phyloP scores from a whole-genome alignment of 2,329 filamentous ascomycete genomes.

The Xylaria sp. region DNA sequence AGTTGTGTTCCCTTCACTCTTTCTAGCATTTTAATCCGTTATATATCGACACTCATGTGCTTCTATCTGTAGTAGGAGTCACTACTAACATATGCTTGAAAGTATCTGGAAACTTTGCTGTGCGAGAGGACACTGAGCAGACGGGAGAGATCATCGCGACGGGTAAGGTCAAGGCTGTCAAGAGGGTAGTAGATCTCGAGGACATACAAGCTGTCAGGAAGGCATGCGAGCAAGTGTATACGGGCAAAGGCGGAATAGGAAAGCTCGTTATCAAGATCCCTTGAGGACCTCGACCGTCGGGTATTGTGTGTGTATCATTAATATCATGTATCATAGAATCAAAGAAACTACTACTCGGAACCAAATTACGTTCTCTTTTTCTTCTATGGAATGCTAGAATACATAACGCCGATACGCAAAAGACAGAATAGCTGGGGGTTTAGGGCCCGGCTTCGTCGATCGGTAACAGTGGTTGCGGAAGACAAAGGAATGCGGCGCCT shows the following conservation, averaged over 20 bases:
- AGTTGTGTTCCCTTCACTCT: background rate
- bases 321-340: background rate
- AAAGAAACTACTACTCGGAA: background rate
- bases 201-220: conserved; percentile 56
- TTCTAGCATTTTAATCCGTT: too few species aligned
- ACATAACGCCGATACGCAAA: background rate
- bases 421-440: background rate
- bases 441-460: conserved; percentile 2
- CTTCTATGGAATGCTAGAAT: conserved; percentile 22
- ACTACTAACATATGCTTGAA: conserved; percentile 5
- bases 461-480: background rate
- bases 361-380: conserved; percentile 8
- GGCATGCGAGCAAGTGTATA: conserved; percentile 54
- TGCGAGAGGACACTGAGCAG: conserved; percentile 55
- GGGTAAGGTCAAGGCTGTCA: conserved; percentile 57
- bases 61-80: background rate
- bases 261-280: conserved; percentile 55
- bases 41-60: background rate
- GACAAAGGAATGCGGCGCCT: conserved; percentile 13
- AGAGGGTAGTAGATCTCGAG: conserved; percentile 53
- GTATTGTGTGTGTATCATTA: background rate
- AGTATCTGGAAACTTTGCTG: conserved; percentile 56
- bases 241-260: conserved; percentile 56
- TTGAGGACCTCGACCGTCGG: conserved; percentile 22
- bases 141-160: conserved; percentile 54